Evolutionary conservation across 768 basidiomycete genomes (phyloP), one percentile per base, ranked within the genome.

Genomic region (Mycena vitilis): DNA sequence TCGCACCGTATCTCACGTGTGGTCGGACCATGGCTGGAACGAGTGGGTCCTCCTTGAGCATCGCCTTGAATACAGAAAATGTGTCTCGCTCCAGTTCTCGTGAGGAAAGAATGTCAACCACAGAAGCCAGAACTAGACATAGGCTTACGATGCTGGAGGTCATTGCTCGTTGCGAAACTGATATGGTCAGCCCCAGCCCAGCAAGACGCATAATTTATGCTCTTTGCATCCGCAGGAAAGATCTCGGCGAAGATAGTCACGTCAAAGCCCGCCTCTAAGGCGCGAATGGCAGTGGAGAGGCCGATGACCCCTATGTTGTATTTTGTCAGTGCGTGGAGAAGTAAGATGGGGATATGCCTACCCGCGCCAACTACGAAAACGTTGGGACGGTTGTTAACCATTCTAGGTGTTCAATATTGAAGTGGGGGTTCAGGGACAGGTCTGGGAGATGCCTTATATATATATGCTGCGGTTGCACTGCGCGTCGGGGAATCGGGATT

Each of bases 201-300:
- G 22, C 81, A 81, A 52, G 85, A 86, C 5, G 88, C 84, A 71
- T 85, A 87, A 22, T 80, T 75, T 67, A 86, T 83, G 25, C 76
- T 80, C 71, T 84, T 86, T 66, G 47, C 11, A 25, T 89, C 88
- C 13, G 79, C 83, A 0, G 88, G 88, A 45, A 88, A 78, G 1
- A 78, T 78, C 53, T 87, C 86, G 0, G 88, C 86, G n/a, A 89
- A 75, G 60, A 89, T 80, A 1, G 82, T 83, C 13, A 89, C 87
- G 1, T 70, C 72, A 70, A 84, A 84, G 20, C 82, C 83, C 12
- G 78, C 79, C 70, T 87, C 84, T 62, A 86, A 85, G 6, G 86
- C 74, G 45, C 78, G 82, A 16, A 89, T 75, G 0, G 88, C 88
- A 1, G 88, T 86, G 0, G 86, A 82, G 30, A 89, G 76, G 1